These are phyloP conservation scores for Candida qinlingensis DNA, from an alignment of 805 yeast genomes.

Conservation along the genomic window DNA sequence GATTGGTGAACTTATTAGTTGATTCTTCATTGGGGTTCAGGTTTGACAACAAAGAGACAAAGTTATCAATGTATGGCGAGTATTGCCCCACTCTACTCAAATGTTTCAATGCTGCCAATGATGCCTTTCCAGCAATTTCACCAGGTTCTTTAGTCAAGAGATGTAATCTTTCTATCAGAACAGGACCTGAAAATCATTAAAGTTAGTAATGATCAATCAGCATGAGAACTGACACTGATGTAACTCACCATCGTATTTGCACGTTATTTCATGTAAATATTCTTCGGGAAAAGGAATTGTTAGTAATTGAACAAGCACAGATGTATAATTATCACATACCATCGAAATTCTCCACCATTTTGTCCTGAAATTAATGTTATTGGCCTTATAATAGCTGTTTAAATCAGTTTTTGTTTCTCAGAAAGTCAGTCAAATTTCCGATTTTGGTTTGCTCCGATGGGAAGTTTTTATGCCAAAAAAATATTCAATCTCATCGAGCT, in stretches of 20 bases:
- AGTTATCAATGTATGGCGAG: slow-evolving; percentile 16
- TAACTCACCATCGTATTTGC: slow-evolving; percentile 6
- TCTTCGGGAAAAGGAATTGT: not conserved
- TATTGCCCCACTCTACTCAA: slow-evolving; percentile 11
- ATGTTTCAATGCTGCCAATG: slow-evolving; percentile 16
- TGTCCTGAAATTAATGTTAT: not conserved
- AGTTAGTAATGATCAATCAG: slow-evolving; percentile 1
- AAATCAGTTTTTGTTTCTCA: too few species aligned
- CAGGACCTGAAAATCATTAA: slow-evolving; percentile 12
- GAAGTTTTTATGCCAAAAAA: too few species aligned
- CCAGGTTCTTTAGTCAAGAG: slow-evolving; percentile 8
- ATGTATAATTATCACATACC: not conserved
- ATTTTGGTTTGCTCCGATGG: too few species aligned
- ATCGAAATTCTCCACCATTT: slow-evolving; percentile 4
- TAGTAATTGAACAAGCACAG: not conserved
- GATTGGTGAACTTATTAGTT: slow-evolving; percentile 1
- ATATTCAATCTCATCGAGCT: too few species aligned
- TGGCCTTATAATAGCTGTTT: too few species aligned
- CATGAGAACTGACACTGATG: not conserved
- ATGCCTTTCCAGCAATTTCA: slow-evolving; percentile 8
- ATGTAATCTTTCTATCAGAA: slow-evolving; percentile 17
- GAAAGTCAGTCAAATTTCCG: too few species aligned
- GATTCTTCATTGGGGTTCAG: not conserved
- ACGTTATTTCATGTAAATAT: slow-evolving; percentile 1
- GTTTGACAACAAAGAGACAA: slow-evolving; percentile 6